Percentiles rank a stretch among this genome's conserved stretches.
These are phyloP conservation scores for Lactifluus piperatus DNA, from an alignment of 768 basidiomycete genomes.

Conservation along the genomic window DNA sequence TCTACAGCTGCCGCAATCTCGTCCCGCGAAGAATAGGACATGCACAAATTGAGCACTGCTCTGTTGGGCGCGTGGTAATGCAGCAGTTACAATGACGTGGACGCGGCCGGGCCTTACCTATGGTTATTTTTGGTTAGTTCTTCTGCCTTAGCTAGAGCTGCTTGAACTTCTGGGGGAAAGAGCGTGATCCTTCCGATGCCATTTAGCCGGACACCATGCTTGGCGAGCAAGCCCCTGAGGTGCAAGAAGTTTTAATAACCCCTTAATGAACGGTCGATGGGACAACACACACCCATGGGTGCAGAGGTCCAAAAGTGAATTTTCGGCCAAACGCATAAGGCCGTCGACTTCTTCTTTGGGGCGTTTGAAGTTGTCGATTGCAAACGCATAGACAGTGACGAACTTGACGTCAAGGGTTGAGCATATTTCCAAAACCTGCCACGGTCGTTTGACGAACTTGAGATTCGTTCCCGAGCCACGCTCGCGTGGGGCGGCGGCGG, in stretches of 20 bases:
- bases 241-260: neutral
- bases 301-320: conserved; percentile 69
- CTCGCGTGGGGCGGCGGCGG: conserved; percentile 2
- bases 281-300: conserved; percentile 61
- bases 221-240: conserved; percentile 67
- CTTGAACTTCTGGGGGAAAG: conserved; percentile 70
- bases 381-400: conserved; percentile 95
- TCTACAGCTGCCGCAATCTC: conserved; percentile 82
- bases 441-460: neutral
- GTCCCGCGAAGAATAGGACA: conserved; percentile 86
- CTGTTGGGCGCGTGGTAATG: conserved; percentile 32
- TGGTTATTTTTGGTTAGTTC: conserved; percentile 64
- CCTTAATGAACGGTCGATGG: neutral
- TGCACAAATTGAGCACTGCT: conserved; percentile 83
- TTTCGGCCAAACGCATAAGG: conserved; percentile 79
- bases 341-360: conserved; percentile 77
- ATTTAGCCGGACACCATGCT: conserved; percentile 78
- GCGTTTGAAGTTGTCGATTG: conserved; percentile 95
- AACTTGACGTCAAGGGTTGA: conserved; percentile 69
- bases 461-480: neutral
- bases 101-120: conserved; percentile 35
- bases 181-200: conserved; percentile 68
- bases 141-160: conserved; percentile 64
- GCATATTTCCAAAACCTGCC: conserved; percentile 78
- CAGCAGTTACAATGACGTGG: neutral